Evolutionary conservation across 768 basidiomycete species (phyloP), one percentile per base, ranked within the genome.

Genomic region (Leucocoprinus leucothites): DNA sequence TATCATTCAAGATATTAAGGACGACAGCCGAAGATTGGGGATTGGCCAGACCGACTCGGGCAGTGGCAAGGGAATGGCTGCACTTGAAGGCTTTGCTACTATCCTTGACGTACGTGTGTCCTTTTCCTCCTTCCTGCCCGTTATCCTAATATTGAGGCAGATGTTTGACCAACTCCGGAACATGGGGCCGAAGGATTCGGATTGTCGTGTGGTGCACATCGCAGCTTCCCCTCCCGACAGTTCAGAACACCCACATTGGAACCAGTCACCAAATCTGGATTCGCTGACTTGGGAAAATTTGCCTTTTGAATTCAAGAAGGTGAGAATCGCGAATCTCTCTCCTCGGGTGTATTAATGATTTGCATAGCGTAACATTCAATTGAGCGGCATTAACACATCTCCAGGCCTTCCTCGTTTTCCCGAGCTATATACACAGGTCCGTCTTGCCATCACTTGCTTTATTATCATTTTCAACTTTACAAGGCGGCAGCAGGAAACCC

Each of bases 81-180:
- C 84, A 3, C 69, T 91, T 6, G 89, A 91, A 56, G 89, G 84
- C 7, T 65, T 88, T 11, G 83, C 86, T 13, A 84, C 87, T 16
- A 84, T 82, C 28, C 67, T 89, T 21, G 87, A 90, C 76, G 87
- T 88, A 13, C 42, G 47, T 28, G 16, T 46, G 31, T 22, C 18
- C 42, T 51, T 26, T n/a, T 48, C 9, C 36, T 34, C 5, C 14
- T 14, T 13, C 13, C 14, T 5, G 6, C 13, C 24, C 35, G 22
- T 34, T n/a, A 14, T 4, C 25, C 34, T 41, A 3, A 38, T 40
- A 18, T 3, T 36, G 18, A 2, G 18, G 21, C 9, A 78, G 77
- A 59, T 80, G 24, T 79, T 76, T 60, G 75, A 73, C 60, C 75
- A 74, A 35, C 76, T 72, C 65, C 60, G 60, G 9, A 60, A 43